Base-by-base conservation (phyloP, 1,284 basidiomycete species). In the Laetiporus sulphureus region DNA sequence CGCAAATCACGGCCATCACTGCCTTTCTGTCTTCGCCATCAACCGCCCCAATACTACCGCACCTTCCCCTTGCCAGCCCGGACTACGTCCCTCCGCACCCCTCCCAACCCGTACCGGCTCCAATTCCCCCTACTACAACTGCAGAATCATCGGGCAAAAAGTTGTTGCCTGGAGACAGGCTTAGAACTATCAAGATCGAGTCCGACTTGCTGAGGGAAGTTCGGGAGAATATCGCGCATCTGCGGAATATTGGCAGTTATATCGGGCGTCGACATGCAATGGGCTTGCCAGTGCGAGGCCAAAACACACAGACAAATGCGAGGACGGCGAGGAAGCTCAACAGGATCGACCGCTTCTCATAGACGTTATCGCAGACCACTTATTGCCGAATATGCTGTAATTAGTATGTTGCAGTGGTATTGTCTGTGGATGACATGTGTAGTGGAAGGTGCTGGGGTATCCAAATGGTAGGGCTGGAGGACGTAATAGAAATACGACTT, bases 181-280 rank as follows among this genome's bases (percentile, higher is more conserved):
- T 95, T 47, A 74, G 77, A 51, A 73, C 75, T 39, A 64, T 95
- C 51, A 80, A 79, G 64, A 81, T 93, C 52, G 91, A 94, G 65
- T 73, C 82, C 18, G 92, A 95, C 60, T 68, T 92, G 54, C 76
- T 72, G 56, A 72, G 86, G 48, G 77, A 86, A 57, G 71, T 91
- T 51, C 74, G 77, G 61, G 91, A 91, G 58, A 92, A 94, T 59
- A 91, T 95, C 62, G 81, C 79, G 7, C 92, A 93, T 63, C 84
- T 92, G 63, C 72, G 90, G 48, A 84, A 83, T 71, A 91, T 95
- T 62, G 91, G 92, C 36, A 89, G 80, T 54, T 91, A 93, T 60
- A 79, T 85, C 42, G 91, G 91, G 25, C 75, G 80, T 64, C 71
- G 91, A 58, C 91, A 95, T 58, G 89, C 90, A 2, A 87, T 90